Base-by-base conservation (phyloP, 768 basidiomycete species). In the Suillus bovinus region DNA sequence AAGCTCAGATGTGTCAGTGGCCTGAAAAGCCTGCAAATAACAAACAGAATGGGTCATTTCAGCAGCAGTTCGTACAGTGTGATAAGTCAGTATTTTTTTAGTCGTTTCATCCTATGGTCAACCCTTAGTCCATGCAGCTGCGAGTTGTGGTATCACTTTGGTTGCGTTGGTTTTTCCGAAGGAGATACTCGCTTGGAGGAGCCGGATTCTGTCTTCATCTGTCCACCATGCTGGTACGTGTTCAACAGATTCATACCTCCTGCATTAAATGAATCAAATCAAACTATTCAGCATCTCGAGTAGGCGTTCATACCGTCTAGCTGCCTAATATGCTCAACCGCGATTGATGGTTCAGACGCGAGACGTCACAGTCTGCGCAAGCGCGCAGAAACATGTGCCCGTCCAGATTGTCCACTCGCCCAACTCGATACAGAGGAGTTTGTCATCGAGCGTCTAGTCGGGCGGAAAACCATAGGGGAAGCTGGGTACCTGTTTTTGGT, bases 71-170 rank as follows among this genome's bases (percentile, higher is more conserved):
- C 50, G 72, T 76, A 29, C 70, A 76, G 61, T 78, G 75, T 33
- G 76, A 78, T 62, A 67, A 66, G 75, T 77, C 54, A 47, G 77
- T 68, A 27, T 29, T 0, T n/a, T 27, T n/a, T 5, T 20, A 22
- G 9, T 52, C 20, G 7, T 20, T 52, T 11, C 22, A 24, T 34
- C 8, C 4, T 4, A 14, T 9, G 20, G 29, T 20, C 8, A 13
- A 38, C 46, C 22, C 27, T 65, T 24, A 63, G 44, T 44, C 38
- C 10, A 55, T 41, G 27, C 8, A 82, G 81, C 6, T 83, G 81
- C 59, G 70, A 74, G 2, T 53, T 64, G 60, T 83, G 84, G 84
- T 84, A 81, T 60, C 84, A 85, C 60, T 81, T 79, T 60, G 84
- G 81, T 7, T 85, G 84, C 61, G 78, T 79, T 31, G 83, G 78